phyloP scores from a whole-genome alignment of 2,329 filamentous ascomycete species.

The Arthrinium puccinioides region DNA sequence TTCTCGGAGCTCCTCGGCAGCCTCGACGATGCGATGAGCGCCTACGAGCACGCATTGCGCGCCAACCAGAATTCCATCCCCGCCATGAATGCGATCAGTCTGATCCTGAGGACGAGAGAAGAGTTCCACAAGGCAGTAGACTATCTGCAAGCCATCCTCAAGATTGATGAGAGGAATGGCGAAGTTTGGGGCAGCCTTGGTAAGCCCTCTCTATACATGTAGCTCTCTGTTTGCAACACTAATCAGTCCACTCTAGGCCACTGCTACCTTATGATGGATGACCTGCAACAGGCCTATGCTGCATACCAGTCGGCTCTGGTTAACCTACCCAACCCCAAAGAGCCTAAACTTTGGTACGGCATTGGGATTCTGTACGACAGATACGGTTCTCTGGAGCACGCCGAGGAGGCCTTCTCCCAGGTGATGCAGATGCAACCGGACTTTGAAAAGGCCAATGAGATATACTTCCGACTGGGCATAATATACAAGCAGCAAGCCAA shows the following conservation, averaged over 20 bases:
- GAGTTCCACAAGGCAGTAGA: conserved; percentile 92
- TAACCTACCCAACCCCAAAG: conserved; percentile 90
- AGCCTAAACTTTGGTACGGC: conserved; percentile 97
- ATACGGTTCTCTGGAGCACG: conserved; percentile 93
- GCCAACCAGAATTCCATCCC: conserved; percentile 84
- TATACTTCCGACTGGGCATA: conserved; percentile 97
- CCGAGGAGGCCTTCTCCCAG: conserved; percentile 95
- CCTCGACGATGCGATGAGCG: conserved; percentile 78
- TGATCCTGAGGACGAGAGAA: conserved; percentile 84
- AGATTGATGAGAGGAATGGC: conserved; percentile 81
- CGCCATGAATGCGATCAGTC: conserved; percentile 90
- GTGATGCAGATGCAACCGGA: conserved; percentile 98
- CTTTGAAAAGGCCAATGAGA: conserved; percentile 98
- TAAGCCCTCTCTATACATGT: conserved; percentile 31
- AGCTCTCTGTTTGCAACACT: conserved; percentile 7
- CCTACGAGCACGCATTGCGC: conserved; percentile 83
- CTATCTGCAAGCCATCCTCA: conserved; percentile 83
- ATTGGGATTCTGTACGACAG: conserved; percentile 96
- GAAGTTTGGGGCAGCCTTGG: conserved; percentile 95
- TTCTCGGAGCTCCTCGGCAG: conserved; percentile 84
- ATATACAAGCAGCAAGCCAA: conserved; percentile 99
- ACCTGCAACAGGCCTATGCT: conserved; percentile 91
- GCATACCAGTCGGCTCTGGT: conserved; percentile 95
- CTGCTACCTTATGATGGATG: conserved; percentile 98
- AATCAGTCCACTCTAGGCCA: conserved; percentile 55